Base-by-base conservation (phyloP, 768 basidiomycete genomes). In the Mycena kentingensis region DNA sequence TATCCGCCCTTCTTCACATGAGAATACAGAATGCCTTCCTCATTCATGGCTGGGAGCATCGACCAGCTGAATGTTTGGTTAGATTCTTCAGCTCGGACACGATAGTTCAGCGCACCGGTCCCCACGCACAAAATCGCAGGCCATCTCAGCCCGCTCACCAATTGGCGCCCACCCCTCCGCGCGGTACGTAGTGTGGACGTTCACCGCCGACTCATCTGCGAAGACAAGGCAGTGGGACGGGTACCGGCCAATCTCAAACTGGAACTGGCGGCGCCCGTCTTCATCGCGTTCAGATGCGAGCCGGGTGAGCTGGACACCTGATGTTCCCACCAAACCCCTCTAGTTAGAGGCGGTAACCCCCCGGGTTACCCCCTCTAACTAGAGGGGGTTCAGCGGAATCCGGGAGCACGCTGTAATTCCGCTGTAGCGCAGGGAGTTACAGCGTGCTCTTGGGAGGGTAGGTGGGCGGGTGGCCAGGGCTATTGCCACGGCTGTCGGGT, bases 1-100 rank as follows among this genome's bases (percentile, higher is more conserved):
- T 54, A 63, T 16, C 56, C 48, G 4, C 61, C 61, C 5, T 28
- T 45, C 22, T 51, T 54, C 18, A 57, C 46, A 22, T 62, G 44
- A 24, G 49, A 36, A 38, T 60, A 61, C 13, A 63, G 49, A 16
- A 63, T 57, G n/a, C 61, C 61, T 28, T 53, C 45, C 2, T 29
- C 24, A 7, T 50, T 36, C 7, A 63, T 22, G 0, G 61, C 61
- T 0, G 58, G 62, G 5, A 63, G 46, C 5, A 63, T 21, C 12
- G 61, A 62, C 28, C 53, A 62, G 27, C 62, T 63, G 26, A n/a
- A n/a, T n/a, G n/a, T n/a, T n/a, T n/a, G n/a, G n/a, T n/a, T n/a
- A n/a, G n/a, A n/a, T n/a, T n/a, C n/a, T n/a, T n/a, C n/a, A n/a
- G n/a, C n/a, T n/a, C 19, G 32, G 34, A 47, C 21, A 43, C 10